These are phyloP conservation scores for Diaporthe sp. DNA, from an alignment of 2,329 filamentous ascomycete species.

Conservation along the genomic window DNA sequence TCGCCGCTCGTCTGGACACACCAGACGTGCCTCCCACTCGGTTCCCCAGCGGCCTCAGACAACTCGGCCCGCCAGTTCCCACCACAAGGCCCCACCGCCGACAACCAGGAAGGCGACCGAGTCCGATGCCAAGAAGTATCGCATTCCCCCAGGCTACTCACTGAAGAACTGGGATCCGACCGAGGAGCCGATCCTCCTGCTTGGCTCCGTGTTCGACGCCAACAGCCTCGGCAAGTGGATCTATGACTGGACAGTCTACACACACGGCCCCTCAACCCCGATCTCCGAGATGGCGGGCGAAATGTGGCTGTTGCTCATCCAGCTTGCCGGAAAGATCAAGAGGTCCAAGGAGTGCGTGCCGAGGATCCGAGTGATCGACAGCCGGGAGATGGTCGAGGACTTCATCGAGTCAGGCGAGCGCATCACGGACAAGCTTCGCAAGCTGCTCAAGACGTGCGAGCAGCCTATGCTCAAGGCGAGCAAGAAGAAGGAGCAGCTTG, in stretches of 20 bases:
- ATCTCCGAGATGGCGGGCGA: slow-evolving; percentile 94
- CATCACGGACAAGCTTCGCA: slow-evolving; percentile 86
- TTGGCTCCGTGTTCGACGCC: slow-evolving; percentile 96
- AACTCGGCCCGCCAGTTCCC: slow-evolving; percentile 61
- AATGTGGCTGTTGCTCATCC: slow-evolving; percentile 94
- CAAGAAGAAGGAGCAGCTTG: slow-evolving; percentile 85
- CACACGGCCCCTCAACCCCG: slow-evolving; percentile 84
- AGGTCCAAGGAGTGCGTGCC: slow-evolving; percentile 84
- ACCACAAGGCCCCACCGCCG: slow-evolving; percentile 55
- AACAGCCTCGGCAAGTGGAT: slow-evolving; percentile 99
- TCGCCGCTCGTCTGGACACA: slow-evolving; percentile 56
- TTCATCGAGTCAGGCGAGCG: slow-evolving; percentile 92
- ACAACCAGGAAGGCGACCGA: slow-evolving; percentile 65
- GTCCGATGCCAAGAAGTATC: slow-evolving; percentile 72
- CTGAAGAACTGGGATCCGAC: slow-evolving; percentile 98
- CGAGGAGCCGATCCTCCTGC: slow-evolving; percentile 92
- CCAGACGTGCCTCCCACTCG: slow-evolving; percentile 64
- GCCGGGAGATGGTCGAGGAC: slow-evolving; percentile 86
- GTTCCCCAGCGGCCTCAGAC: slow-evolving; percentile 68
- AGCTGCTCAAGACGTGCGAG: slow-evolving; percentile 91
- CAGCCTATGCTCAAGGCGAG: slow-evolving; percentile 93
- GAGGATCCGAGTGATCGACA: slow-evolving; percentile 80
- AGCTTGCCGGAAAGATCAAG: slow-evolving; percentile 94
- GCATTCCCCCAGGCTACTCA: slow-evolving; percentile 91
- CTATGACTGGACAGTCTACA: slow-evolving; percentile 98